Evolutionary conservation across 108 stramenopile species (phyloP).

Genomic region (Seminavis robusta): DNA sequence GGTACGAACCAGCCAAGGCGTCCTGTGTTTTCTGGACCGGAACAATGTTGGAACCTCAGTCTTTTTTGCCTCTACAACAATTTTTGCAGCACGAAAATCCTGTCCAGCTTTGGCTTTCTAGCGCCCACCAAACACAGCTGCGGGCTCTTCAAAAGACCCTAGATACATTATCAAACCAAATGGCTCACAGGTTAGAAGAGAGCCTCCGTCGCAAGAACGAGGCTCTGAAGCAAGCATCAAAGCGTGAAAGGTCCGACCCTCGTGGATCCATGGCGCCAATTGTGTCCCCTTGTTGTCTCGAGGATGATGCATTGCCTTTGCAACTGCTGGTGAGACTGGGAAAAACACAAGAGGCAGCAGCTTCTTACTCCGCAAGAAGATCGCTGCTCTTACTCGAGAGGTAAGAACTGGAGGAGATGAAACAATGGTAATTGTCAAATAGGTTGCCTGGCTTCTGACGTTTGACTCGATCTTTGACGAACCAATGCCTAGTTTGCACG

Average conservation of each 20-base stretch:
- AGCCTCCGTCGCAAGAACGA: conserved; percentile 80
- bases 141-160: conserved; percentile 38
- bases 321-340: conserved; percentile 74
- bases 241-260: conserved; percentile 75
- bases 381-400: conserved; percentile 72
- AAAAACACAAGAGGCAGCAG: conserved; percentile 74
- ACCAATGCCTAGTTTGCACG: conserved; percentile 48
- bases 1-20: conserved; percentile 13
- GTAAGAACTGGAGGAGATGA: no score
- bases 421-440: no score
- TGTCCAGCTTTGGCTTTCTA: conserved; percentile 49
- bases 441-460: background rate
- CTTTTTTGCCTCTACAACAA: background rate
- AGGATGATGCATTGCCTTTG: conserved; percentile 72
- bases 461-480: background rate
- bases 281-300: conserved; percentile 70
- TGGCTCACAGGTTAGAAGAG: conserved; percentile 71
- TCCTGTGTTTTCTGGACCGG: no score
- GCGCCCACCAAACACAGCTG: conserved; percentile 50
- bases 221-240: conserved; percentile 72
- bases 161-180: conserved; percentile 51
- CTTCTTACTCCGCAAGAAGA: conserved; percentile 70
- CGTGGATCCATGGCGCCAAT: conserved; percentile 53
- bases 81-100: conserved; percentile 32
- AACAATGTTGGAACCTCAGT: no score